Percentiles rank a stretch among this genome's conserved stretches.
phyloP scores from a whole-genome alignment of 2,329 filamentous ascomycete genomes.

The Hymenoscyphus salicellus region DNA sequence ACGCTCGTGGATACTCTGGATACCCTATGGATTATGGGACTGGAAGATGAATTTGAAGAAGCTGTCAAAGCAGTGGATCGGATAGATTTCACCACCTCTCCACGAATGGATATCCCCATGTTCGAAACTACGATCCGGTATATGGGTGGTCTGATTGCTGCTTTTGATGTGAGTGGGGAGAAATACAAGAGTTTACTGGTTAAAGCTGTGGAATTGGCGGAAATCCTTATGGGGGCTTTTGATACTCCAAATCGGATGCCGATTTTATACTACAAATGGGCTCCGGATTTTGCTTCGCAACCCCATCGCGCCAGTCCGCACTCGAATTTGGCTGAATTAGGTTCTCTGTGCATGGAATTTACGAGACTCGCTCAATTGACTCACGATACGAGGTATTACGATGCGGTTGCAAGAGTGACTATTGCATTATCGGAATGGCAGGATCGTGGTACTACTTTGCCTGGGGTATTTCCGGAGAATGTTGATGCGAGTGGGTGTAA shows the following conservation, averaged over 20 bases:
- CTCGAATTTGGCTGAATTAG: slow-evolving; percentile 55
- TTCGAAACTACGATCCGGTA: slow-evolving; percentile 94
- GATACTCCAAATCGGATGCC: slow-evolving; percentile 95
- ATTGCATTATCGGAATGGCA: slow-evolving; percentile 75
- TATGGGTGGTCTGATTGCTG: slow-evolving; percentile 77
- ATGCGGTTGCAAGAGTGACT: slow-evolving; percentile 82
- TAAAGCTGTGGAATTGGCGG: slow-evolving; percentile 70
- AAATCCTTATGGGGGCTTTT: slow-evolving; percentile 69
- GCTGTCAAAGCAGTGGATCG: slow-evolving; percentile 65
- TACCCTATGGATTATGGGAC: slow-evolving; percentile 81
- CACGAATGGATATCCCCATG: slow-evolving; percentile 70
- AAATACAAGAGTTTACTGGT: slow-evolving; percentile 64
- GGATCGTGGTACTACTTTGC: slow-evolving; percentile 61
- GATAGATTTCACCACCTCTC: slow-evolving; percentile 80
- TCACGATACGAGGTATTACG: slow-evolving; percentile 77
- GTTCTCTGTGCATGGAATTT: slow-evolving; percentile 82
- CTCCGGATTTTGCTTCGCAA: slow-evolving; percentile 60
- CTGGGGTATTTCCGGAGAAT: slow-evolving; percentile 75
- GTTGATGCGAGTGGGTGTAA: slow-evolving; percentile 81
- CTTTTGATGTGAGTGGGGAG: slow-evolving; percentile 79
- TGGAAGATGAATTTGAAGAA: slow-evolving; percentile 75
- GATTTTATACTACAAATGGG: slow-evolving; percentile 75
- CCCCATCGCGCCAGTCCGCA: slow-evolving; percentile 58
- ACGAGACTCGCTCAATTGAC: slow-evolving; percentile 85
- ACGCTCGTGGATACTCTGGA: slow-evolving; percentile 81